A percentile compares a stretch with the other conserved stretches of the same genome.
Evolutionary conservation across 495 filamentous ascomycete genomes (phyloP).

Genomic region (Podospora pseudoanserina): DNA sequence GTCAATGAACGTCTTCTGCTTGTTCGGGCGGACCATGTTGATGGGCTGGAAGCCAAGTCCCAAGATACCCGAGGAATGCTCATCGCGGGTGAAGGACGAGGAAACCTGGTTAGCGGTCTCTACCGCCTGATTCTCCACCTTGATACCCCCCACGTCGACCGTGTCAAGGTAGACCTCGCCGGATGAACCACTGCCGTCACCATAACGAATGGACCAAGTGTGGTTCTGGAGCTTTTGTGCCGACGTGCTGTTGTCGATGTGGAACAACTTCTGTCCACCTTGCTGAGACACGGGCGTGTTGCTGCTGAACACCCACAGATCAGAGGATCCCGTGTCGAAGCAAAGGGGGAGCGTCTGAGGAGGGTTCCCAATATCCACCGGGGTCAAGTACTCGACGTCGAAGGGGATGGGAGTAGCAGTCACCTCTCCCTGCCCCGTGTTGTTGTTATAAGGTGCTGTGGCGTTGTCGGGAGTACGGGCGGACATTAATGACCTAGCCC

Average conservation of each 20-base stretch:
- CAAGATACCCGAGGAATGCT: constrained; percentile 63
- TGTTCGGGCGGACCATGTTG: constrained; percentile 63
- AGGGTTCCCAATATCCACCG: constrained; percentile 68
- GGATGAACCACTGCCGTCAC: constrained; percentile 64
- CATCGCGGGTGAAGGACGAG: constrained; percentile 57
- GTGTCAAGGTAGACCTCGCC: constrained; percentile 72
- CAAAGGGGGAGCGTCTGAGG: constrained; percentile 65
- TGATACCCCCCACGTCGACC: constrained; percentile 70
- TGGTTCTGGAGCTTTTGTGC: constrained; percentile 50
- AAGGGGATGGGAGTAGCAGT: constrained; percentile 46
- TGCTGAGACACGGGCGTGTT: constrained; percentile 42
- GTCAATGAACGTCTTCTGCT: constrained; percentile 71
- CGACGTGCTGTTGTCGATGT: constrained; percentile 47
- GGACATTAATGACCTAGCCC: constrained; percentile 15
- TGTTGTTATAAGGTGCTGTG: constrained; percentile 16
- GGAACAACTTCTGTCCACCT: constrained; percentile 55
- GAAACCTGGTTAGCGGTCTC: constrained; percentile 68
- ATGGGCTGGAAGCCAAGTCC: constrained; percentile 71
- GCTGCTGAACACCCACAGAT: constrained; percentile 63
- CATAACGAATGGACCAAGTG: constrained; percentile 68
- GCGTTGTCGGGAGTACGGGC: constrained; percentile 19
- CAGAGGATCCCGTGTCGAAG: constrained; percentile 74
- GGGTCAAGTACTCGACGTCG: constrained; percentile 63
- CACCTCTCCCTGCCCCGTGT: constrained; percentile 35
- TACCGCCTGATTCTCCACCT: constrained; percentile 64